Base-by-base conservation (phyloP, 768 basidiomycete species). In the Boletus vermiculosoides region DNA sequence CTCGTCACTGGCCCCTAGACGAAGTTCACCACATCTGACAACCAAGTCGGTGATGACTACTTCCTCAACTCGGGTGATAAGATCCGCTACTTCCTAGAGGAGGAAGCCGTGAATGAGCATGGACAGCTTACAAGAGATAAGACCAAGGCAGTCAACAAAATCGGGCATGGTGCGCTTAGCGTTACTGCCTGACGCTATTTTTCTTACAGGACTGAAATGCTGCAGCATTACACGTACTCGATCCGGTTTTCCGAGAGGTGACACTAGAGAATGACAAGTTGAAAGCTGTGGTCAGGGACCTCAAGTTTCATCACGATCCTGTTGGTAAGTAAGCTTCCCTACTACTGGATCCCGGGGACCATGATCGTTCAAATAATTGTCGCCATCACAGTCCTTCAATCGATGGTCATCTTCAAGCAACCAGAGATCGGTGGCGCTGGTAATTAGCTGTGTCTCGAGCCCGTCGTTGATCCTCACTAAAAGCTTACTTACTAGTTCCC, bases 361-460 rank as follows among this genome's bases (percentile, higher is more conserved):
- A 25, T 6, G 2, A 11, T 37, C 15, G 23, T 22, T 45, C 39
- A n/a, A 51, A 46, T 39, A 22, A 52, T 22, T 25, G 11, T 22
- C 18, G 23, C 22, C 33, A 25, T 23, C 41, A 62, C 23, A 89
- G 94, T 91, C 2, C 76, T 95, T 33, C 94, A 96, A 67, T 92
- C 90, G 3, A 97, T 97, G 94, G 78, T 96, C 33, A 99, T 98
- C 58, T 94, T 88, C 65, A 98, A 98, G 73, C 94, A 98, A 68
- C 86, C 91, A 5, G 79, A 87, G 53, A 95, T 98, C 25, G 96
- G 97, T 2, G 94, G 94, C 2, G 86, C 90, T 83, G 94, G 94
- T 94, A 55, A 61, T 75, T 61, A 20, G 18, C 15, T 22, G 34
- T 23, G 54, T 52, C 40, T 50, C 22, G 20, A 28, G 20, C 23